Percentiles rank a stretch among this genome's conserved stretches.
Conservation (phyloP, 139 green algal species). For the Parachlorella kessleri region DNA sequence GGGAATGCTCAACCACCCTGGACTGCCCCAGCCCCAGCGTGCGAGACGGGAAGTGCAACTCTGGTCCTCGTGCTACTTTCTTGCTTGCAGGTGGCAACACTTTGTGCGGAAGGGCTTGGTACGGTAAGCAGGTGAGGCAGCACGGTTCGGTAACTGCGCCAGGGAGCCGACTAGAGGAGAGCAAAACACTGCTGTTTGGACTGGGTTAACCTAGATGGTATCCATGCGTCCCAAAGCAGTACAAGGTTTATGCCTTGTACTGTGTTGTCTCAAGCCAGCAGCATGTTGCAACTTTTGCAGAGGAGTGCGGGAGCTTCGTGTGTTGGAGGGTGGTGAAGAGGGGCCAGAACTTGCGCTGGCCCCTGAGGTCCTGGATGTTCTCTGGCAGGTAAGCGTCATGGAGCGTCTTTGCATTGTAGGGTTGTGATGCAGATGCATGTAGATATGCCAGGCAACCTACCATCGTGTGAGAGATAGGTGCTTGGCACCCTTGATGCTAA, state of each 20-base stretch:
- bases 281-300: neutral
- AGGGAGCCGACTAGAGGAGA: neutral
- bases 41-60: no score
- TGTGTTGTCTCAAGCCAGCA: no score
- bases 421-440: no score
- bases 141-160: neutral
- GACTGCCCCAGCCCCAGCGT: neutral
- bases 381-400: neutral
- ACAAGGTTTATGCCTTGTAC: no score
- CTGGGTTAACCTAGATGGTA: neutral
- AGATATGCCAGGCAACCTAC: no score
- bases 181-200: neutral
- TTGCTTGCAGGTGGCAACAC: slow-evolving; percentile 14
- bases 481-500: neutral
- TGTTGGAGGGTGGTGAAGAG: neutral
- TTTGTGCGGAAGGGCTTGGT: slow-evolving; percentile 36
- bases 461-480: neutral
- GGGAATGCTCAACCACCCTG: neutral
- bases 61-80: no score
- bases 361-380: neutral
- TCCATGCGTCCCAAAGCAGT: no score
- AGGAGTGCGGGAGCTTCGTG: neutral
- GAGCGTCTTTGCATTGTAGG: no score
- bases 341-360: neutral
- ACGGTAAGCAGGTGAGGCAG: slow-evolving; percentile 15